Base-by-base conservation (phyloP, 2,329 filamentous ascomycete genomes). In the Aspergillus nomiae region DNA sequence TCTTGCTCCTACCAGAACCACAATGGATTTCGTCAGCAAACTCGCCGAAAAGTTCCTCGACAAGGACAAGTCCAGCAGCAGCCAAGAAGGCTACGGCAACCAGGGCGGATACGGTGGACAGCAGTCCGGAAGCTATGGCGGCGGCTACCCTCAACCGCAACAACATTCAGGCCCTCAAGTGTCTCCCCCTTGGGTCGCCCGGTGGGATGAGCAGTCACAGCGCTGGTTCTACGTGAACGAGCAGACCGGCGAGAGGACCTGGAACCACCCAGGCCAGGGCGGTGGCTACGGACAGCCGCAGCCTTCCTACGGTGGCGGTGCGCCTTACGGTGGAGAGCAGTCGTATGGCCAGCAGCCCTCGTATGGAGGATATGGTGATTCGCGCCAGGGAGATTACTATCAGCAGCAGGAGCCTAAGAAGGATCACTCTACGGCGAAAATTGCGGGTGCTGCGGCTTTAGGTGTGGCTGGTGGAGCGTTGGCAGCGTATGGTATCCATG, bases 211-310 rank as follows among this genome's bases (percentile, higher is more conserved):
- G 26, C 73, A 72, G 58, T 75, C 76, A 26, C 65, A 74, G 43
- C 76, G 80, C 67, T 83, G 78, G 74, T 69, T 79, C 69, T 84
- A 77, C 72, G 71, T 83, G 64, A 84, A 84, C 71, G 74, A 80
- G 59, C 73, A 82, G 66, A 83, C 76, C 26, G 81, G 81, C 45
- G 75, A 82, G 69, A 74, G 76, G 21, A 79, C 72, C 51, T 80
- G 75, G 65, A 72, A 81, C 34, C 71, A 73, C 54, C 80, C 80
- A 11, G 69, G 66, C 10, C 69, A 71, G 69, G 24, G 34, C 32
- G 38, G 28, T 41, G 54, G 30, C 51, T 21, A 10, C 24, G 28
- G 51, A 2, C 55, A 61, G 28, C 58, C 54, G 6, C 19, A 61
- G 60, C 24, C 45, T 12, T 55, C 61, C 4, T 65, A 69, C 19